Evolutionary conservation across 1,139 yeast species (phyloP).

Genomic region (Wickerhamomyces sp.): DNA sequence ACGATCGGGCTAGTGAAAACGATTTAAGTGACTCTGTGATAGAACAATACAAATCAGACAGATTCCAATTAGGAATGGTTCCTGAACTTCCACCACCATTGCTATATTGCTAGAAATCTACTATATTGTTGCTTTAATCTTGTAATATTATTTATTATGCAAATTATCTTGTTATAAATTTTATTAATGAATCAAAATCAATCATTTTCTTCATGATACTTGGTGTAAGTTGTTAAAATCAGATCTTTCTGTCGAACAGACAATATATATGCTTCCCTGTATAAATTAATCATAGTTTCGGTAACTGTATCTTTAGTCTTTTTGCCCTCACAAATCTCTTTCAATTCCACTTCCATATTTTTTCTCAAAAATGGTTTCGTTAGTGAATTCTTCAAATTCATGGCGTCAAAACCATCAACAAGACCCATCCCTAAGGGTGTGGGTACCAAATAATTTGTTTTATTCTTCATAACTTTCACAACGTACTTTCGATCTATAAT

Average conservation of each 20-base stretch:
- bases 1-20: constrained; percentile 29
- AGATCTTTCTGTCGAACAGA: constrained; percentile 17
- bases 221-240: constrained; percentile 16
- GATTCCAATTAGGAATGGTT: constrained; percentile 59
- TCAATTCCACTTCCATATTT: constrained; percentile 65
- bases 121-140: too few species aligned
- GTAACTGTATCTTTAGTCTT: constrained; percentile 52
- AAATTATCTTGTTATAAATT: too few species aligned
- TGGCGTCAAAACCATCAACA: constrained; percentile 81
- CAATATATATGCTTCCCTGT: constrained; percentile 43
- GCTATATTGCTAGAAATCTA: constrained; percentile 35
- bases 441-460: constrained; percentile 55
- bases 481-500: constrained; percentile 67
- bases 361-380: constrained; percentile 88
- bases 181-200: too few species aligned
- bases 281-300: constrained; percentile 51
- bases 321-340: constrained; percentile 63
- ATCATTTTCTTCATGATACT: constrained; percentile 14
- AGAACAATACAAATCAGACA: constrained; percentile 45
- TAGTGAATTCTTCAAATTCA: constrained; percentile 71
- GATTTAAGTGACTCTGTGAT: constrained; percentile 41
- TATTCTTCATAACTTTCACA: constrained; percentile 39
- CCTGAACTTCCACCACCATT: constrained; percentile 83
- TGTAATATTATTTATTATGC: too few species aligned
- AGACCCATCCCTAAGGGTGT: constrained; percentile 82